Conservation (phyloP, 768 basidiomycete species). For the Paxillus rubicundulus region DNA sequence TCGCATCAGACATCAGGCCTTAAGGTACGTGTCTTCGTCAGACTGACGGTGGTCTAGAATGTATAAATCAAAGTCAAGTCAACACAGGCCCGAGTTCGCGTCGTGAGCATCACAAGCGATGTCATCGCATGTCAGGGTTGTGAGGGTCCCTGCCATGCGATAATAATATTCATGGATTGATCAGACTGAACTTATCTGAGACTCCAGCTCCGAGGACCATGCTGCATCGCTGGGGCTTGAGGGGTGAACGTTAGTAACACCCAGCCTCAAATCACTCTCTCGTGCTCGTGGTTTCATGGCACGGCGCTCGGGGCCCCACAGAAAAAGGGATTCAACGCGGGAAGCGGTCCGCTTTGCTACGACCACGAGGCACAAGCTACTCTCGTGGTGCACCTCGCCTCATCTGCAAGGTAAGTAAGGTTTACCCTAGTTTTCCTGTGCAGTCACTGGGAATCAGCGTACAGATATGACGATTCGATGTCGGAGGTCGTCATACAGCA, state of each 20-base stretch:
- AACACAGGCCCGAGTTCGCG: slow-evolving; percentile 7
- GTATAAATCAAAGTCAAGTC: neutral
- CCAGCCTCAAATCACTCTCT: neutral
- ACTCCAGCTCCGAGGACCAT: slow-evolving; percentile 25
- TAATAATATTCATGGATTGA: neutral
- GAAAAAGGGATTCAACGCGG: slow-evolving; percentile 3
- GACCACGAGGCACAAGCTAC: slow-evolving; percentile 7
- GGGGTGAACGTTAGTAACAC: neutral
- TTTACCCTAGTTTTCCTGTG: slow-evolving; percentile 6
- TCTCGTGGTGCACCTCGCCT: slow-evolving; percentile 15
- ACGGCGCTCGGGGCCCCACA: slow-evolving; percentile 2
- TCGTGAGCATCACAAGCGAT: slow-evolving; percentile 11
- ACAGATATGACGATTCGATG: slow-evolving; percentile 7
- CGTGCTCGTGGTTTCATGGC: neutral
- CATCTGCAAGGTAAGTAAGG: slow-evolving; percentile 18
- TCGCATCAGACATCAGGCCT: neutral
- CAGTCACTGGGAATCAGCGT: neutral
- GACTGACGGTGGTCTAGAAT: neutral
- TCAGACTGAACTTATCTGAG: neutral
- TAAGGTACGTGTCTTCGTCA: neutral
- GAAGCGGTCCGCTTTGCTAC: slow-evolving; percentile 2
- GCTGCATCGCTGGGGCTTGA: neutral
- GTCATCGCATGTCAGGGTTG: slow-evolving; percentile 7
- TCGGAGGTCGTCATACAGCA: neutral
- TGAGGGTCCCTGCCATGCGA: slow-evolving; percentile 2